These are phyloP conservation scores for Microstegium vimineum DNA, from an alignment of 176 grass and related monocot species.

Conservation along the genomic window DNA sequence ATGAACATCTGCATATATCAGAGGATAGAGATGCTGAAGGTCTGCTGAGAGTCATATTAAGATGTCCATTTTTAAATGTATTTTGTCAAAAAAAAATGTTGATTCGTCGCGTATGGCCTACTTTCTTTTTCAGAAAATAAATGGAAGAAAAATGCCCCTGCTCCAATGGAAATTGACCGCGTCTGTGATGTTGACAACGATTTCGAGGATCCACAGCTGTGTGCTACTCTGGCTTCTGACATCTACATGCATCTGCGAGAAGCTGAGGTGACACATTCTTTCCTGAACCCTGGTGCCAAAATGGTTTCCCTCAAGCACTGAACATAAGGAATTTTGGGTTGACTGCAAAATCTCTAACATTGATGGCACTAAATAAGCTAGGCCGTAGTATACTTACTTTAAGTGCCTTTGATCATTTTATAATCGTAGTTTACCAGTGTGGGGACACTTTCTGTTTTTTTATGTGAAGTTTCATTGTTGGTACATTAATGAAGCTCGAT, in stretches of 20 bases:
- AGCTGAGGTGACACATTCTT: conserved; percentile 65
- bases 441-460: not conserved
- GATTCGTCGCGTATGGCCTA: not conserved
- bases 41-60: conserved; percentile 23
- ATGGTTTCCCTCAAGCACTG: not conserved
- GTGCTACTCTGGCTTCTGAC: conserved; percentile 86
- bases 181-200: conserved; percentile 67
- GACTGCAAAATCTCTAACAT: not conserved
- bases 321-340: not conserved
- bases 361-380: not conserved
- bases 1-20: conserved; percentile 74
- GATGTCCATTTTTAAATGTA: not conserved
- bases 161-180: conserved; percentile 58
- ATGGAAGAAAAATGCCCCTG: conserved; percentile 43
- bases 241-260: conserved; percentile 85
- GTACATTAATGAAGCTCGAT: not conserved
- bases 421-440: not conserved
- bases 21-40: conserved; percentile 53
- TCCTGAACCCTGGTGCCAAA: not conserved
- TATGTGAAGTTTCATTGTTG: not conserved
- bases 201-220: conserved; percentile 70
- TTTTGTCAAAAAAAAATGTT: not conserved
- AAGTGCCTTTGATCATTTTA: not conserved
- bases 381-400: not conserved
- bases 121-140: conserved; percentile 45